Evolutionary conservation across 1,284 basidiomycete genomes (phyloP).

Genomic region (Sphaerobolus stellatus): DNA sequence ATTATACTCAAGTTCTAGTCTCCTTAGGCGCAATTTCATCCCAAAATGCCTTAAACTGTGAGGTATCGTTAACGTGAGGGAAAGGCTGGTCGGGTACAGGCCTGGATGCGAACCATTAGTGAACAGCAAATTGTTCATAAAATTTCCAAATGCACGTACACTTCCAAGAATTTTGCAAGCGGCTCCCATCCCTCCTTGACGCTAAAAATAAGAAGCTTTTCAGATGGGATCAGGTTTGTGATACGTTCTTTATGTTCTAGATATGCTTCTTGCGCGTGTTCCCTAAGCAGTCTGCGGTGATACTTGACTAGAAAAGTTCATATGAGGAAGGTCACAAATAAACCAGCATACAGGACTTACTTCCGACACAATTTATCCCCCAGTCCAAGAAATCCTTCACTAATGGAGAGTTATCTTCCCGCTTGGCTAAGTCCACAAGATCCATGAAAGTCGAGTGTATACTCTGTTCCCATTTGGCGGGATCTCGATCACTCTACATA

Average conservation of each 20-base stretch:
- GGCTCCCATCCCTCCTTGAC: neutral
- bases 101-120: neutral
- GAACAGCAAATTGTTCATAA: neutral
- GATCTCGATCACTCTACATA: neutral
- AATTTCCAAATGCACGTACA: neutral
- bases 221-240: neutral
- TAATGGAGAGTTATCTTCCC: no score
- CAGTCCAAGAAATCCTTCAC: no score
- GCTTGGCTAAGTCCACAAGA: no score
- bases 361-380: no score
- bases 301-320: no score
- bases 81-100: neutral
- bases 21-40: no score
- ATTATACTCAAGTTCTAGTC: no score
- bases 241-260: neutral
- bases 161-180: neutral
- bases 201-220: neutral
- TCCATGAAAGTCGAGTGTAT: no score
- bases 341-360: no score
- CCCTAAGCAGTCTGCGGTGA: no score
- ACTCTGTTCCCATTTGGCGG: neutral
- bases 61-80: neutral
- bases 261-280: neutral
- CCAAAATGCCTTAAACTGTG: neutral
- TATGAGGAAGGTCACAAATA: no score